Conservation (phyloP, 2,329 filamentous ascomycete genomes). For the Grosmannia penicillata region DNA sequence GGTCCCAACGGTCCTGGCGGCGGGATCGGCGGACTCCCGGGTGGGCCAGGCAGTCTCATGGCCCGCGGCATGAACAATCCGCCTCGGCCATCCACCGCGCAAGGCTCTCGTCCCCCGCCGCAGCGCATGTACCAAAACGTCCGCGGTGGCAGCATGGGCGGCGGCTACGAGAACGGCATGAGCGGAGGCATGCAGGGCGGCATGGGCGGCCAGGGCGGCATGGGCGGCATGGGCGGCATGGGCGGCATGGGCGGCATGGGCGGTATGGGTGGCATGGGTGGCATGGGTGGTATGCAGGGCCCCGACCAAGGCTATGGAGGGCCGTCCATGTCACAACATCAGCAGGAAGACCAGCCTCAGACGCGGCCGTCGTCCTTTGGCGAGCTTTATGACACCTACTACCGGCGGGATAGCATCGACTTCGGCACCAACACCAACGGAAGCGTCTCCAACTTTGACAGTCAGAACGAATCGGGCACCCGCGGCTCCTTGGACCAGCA, state of each 20-base stretch:
- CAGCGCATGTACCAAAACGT: slow-evolving; percentile 5
- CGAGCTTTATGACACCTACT: slow-evolving; percentile 41
- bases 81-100: too few relatives aligned
- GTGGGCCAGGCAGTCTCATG: too few relatives aligned
- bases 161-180: slow-evolving; percentile 16
- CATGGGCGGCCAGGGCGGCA: slow-evolving; percentile 25
- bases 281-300: background rate
- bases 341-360: slow-evolving; percentile 17
- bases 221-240: slow-evolving; percentile 1
- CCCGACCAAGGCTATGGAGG: slow-evolving; percentile 21
- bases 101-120: too few relatives aligned
- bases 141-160: slow-evolving; percentile 20
- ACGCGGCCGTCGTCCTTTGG: slow-evolving; percentile 25
- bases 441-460: slow-evolving; percentile 8
- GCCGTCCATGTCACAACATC: slow-evolving; percentile 13
- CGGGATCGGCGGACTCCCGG: too few relatives aligned
- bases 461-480: slow-evolving; percentile 4
- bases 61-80: too few relatives aligned
- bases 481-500: slow-evolving; percentile 33
- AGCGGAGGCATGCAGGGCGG: slow-evolving; percentile 15
- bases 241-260: slow-evolving; percentile 10
- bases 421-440: background rate
- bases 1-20: too few relatives aligned
- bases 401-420: slow-evolving; percentile 20
- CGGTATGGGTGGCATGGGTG: slow-evolving; percentile 11